phyloP scores from a whole-genome alignment of 495 filamentous ascomycete genomes.

The Podospora pseudoanserina region DNA sequence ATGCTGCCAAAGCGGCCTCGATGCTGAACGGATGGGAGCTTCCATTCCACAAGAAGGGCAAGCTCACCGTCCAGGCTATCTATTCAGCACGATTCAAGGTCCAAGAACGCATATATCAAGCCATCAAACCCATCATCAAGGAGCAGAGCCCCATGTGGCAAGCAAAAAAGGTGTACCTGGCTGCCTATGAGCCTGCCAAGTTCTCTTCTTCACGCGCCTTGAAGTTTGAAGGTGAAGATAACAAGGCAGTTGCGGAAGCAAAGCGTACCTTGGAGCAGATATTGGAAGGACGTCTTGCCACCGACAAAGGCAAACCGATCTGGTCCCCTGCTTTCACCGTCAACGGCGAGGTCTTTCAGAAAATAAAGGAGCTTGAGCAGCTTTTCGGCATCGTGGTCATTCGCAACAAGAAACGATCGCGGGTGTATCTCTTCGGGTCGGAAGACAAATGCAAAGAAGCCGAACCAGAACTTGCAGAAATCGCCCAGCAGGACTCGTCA shows the following conservation, averaged over 20 bases:
- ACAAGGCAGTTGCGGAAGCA: constrained; percentile 34
- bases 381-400: constrained; percentile 31
- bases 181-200: constrained; percentile 26
- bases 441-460: constrained; percentile 15
- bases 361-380: constrained; percentile 21
- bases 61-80: constrained; percentile 32
- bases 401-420: constrained; percentile 28
- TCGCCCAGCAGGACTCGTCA: constrained; percentile 26
- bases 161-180: constrained; percentile 27
- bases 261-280: constrained; percentile 37
- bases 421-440: constrained; percentile 31
- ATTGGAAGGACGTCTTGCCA: constrained; percentile 21
- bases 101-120: constrained; percentile 33
- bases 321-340: constrained; percentile 28
- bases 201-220: constrained; percentile 23
- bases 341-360: constrained; percentile 17
- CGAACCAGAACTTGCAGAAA: constrained; percentile 12
- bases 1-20: constrained; percentile 32
- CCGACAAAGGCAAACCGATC: constrained; percentile 18
- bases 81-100: constrained; percentile 39
- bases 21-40: constrained; percentile 23
- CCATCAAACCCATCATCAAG: constrained; percentile 33
- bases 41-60: constrained; percentile 22
- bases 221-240: constrained; percentile 42
- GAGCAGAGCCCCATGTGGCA: constrained; percentile 28